Evolutionary conservation across 2,329 filamentous ascomycete species (phyloP).

Genomic region (Neonectria punicea): DNA sequence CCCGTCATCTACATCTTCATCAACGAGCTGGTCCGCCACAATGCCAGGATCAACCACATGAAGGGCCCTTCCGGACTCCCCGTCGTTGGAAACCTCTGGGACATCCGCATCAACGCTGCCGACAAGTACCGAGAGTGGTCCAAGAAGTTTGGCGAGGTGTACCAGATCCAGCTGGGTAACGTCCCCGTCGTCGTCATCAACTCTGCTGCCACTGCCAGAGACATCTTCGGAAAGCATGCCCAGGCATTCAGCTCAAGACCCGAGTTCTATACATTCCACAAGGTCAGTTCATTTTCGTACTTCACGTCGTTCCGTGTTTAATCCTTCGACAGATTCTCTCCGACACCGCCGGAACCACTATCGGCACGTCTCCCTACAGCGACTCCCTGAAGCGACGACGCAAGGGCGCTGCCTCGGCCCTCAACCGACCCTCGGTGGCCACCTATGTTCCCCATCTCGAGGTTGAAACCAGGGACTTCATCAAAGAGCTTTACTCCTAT

Average conservation of each 20-base stretch:
- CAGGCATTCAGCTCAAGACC: constrained; percentile 66
- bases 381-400: constrained; percentile 71
- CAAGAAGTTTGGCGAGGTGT: constrained; percentile 59
- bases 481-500: constrained; percentile 68
- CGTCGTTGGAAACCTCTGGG: constrained; percentile 64
- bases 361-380: constrained; percentile 74
- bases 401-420: constrained; percentile 72
- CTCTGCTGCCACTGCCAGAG: constrained; percentile 60
- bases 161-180: constrained; percentile 68
- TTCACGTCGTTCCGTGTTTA: background rate
- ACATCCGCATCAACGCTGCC: constrained; percentile 65
- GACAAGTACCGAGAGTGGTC: constrained; percentile 68
- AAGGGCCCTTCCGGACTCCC: constrained; percentile 62
- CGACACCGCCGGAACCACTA: constrained; percentile 73
- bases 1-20: constrained; percentile 57
- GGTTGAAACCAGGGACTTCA: constrained; percentile 70
- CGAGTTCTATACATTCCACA: constrained; percentile 69
- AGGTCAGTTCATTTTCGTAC: constrained; percentile 47
- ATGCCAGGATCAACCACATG: constrained; percentile 57
- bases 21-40: constrained; percentile 60
- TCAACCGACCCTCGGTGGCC: constrained; percentile 72
- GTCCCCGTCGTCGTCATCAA: constrained; percentile 67
- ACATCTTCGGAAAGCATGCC: constrained; percentile 62
- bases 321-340: constrained; percentile 61
- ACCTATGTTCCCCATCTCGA: constrained; percentile 72